A percentile compares a stretch with the other conserved stretches of the same genome.
Evolutionary conservation across 2,329 filamentous ascomycete genomes (phyloP).

Genomic region (Fusarium sp.): DNA sequence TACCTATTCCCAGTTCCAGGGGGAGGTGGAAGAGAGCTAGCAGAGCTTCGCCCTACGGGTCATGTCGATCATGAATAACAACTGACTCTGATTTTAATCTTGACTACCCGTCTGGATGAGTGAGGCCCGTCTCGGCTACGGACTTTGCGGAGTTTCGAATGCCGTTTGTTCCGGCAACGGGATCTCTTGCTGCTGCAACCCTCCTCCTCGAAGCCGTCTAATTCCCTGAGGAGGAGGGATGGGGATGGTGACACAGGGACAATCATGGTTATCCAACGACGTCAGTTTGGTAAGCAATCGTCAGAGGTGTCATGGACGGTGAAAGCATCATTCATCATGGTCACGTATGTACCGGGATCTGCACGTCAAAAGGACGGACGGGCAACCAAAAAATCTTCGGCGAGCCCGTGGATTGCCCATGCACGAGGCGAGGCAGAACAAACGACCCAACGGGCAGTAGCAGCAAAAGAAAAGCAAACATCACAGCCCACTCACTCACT

Average conservation of each 20-base stretch:
- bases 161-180: background rate
- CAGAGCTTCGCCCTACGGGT: constrained; percentile 4
- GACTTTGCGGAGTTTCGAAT: constrained; percentile 14
- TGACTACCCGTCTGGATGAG: background rate
- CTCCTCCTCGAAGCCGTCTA: background rate
- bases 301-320: background rate
- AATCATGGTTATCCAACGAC: background rate
- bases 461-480: background rate
- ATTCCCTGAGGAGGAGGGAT: background rate
- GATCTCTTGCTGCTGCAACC: background rate
- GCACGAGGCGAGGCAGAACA: background rate
- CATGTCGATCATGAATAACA: constrained; percentile 13
- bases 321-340: constrained; percentile 5
- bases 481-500: background rate
- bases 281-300: constrained; percentile 5
- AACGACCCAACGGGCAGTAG: background rate
- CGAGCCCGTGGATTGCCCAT: constrained; percentile 11
- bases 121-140: background rate
- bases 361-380: constrained; percentile 9
- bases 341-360: background rate
- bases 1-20: background rate
- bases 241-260: background rate
- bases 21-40: background rate
- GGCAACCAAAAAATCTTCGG: constrained; percentile 11
- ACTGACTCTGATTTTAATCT: background rate